Evolutionary conservation across 2,329 filamentous ascomycete species (phyloP), one percentile per base, ranked within the genome.

Genomic region (Hymenoscyphus scutula): DNA sequence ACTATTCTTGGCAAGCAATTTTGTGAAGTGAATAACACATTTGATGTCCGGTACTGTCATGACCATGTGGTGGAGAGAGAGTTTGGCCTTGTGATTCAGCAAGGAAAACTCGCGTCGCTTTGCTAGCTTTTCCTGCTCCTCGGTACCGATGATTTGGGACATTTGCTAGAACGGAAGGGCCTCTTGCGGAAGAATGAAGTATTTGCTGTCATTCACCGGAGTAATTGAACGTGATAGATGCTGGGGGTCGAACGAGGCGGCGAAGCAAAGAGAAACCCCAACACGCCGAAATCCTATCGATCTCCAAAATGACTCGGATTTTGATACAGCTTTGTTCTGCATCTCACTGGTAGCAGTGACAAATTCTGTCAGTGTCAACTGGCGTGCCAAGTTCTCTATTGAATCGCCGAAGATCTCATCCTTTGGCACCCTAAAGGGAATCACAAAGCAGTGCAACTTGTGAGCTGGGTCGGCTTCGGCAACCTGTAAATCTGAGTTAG

Each of bases 251-350:
- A 64, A 60, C 48, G 73, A 65, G 53, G 73, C 67, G 38, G 71
- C 73, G 45, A 75, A 74, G 64, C 68, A 75, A n/a, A 41, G 51
- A 2, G 74, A 74, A 27, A 67, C 70, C 10, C 74, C 75, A 53
- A 77, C 68, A 53, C 73, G 67, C 57, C 73, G 71, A 63, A 74
- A 76, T 8, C 74, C 74, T 37, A 75, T 41, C 17, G 71, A 65
- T 27, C 68, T 66, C 55, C 64, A 73, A 55, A 75, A 75, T 32
- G 57, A 62, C 25, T 63, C 57, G 27, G 70, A n/a, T n/a, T n/a
- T n/a, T n/a, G n/a, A n/a, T n/a, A n/a, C n/a, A n/a, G n/a, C n/a
- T n/a, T n/a, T n/a, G n/a, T n/a, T n/a, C n/a, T n/a, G n/a, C n/a
- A n/a, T n/a, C n/a, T n/a, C n/a, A n/a, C n/a, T n/a, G n/a, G n/a